Percentiles rank a stretch among this genome's conserved stretches.
These are phyloP conservation scores for Penicillium pancosmium DNA, from an alignment of 495 filamentous ascomycete species.

Conservation along the genomic window DNA sequence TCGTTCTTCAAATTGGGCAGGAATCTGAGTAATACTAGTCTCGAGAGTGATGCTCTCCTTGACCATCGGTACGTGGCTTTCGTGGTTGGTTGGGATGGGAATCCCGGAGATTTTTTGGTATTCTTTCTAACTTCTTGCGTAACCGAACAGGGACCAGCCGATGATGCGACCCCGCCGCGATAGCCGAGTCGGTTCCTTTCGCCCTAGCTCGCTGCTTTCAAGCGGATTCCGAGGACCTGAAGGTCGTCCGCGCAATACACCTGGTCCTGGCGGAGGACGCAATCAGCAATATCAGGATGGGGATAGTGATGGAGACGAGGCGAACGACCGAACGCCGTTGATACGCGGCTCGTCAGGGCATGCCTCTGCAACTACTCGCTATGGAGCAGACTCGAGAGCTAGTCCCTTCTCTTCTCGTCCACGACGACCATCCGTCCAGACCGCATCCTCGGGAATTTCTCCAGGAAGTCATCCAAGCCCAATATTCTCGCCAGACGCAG, in stretches of 20 bases:
- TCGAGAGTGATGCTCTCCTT: conserved; percentile 78
- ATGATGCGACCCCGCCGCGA: conserved; percentile 69
- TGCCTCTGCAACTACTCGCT: conserved; percentile 30
- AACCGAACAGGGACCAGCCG: conserved; percentile 63
- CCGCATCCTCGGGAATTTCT: conserved; percentile 39
- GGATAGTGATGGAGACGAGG: conserved; percentile 54
- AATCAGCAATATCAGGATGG: conserved; percentile 33
- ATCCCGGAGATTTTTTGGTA: background rate
- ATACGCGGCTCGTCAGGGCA: conserved; percentile 34
- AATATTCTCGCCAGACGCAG: conserved; percentile 30
- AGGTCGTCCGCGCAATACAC: conserved; percentile 33
- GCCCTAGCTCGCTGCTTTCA: conserved; percentile 37
- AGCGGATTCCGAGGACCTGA: conserved; percentile 30
- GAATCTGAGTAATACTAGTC: conserved; percentile 75
- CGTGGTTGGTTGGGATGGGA: background rate
- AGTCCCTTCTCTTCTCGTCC: conserved; percentile 33
- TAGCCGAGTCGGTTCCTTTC: conserved; percentile 55
- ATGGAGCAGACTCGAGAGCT: conserved; percentile 43
- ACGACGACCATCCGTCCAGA: conserved; percentile 34
- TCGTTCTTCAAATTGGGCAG: conserved; percentile 61
- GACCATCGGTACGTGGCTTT: conserved; percentile 68
- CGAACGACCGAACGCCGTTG: conserved; percentile 46
- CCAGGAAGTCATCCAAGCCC: conserved; percentile 31
- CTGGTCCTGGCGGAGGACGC: conserved; percentile 28
- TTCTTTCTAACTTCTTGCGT: conserved; percentile 12